Percentiles rank a stretch among this genome's conserved stretches.
Evolutionary conservation across 805 yeast genomes (phyloP).

Genomic region (Metschnikowia lochheadii): DNA sequence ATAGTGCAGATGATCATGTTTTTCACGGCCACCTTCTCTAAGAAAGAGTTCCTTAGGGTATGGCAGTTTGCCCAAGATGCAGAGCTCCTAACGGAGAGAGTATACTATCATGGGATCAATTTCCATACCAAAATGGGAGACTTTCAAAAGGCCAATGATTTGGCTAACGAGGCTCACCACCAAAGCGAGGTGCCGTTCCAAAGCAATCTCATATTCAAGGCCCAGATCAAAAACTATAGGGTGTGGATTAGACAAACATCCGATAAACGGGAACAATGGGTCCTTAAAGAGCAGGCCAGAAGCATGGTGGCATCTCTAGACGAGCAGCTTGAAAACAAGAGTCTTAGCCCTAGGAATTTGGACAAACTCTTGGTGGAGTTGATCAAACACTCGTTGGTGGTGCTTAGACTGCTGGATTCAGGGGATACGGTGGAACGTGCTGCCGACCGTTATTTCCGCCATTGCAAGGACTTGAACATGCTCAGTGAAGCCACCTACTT

Average conservation of each 20-base stretch:
- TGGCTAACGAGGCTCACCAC: constrained; percentile 30
- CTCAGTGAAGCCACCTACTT: constrained; percentile 25
- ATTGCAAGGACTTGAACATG: constrained; percentile 14
- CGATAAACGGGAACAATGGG: constrained; percentile 6
- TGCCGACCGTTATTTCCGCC: constrained; percentile 22
- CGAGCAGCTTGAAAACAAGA: constrained; percentile 5
- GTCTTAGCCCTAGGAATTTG: constrained; percentile 8
- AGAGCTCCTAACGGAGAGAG: constrained; percentile 20
- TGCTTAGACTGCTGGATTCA: constrained; percentile 4
- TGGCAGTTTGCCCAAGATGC: constrained; percentile 17
- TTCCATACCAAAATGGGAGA: constrained; percentile 30
- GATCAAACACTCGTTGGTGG: constrained; percentile 22
- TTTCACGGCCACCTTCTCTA: constrained; percentile 19
- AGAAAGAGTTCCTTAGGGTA: constrained; percentile 20
- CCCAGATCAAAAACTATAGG: constrained; percentile 29
- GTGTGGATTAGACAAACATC: constrained; percentile 23
- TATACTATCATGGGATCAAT: constrained; percentile 25
- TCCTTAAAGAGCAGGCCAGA: constrained; percentile 10
- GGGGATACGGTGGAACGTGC: constrained; percentile 3
- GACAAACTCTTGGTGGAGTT: constrained; percentile 23
- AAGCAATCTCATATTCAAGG: constrained; percentile 23
- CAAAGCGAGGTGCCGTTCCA: constrained; percentile 27
- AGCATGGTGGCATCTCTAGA: constrained; percentile 12
- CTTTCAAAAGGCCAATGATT: constrained; percentile 29
- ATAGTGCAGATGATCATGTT: constrained; percentile 21